Evolutionary conservation across 2,329 filamentous ascomycete genomes (phyloP), one percentile per base, ranked within the genome.

Genomic region (Byssothecium circinans): DNA sequence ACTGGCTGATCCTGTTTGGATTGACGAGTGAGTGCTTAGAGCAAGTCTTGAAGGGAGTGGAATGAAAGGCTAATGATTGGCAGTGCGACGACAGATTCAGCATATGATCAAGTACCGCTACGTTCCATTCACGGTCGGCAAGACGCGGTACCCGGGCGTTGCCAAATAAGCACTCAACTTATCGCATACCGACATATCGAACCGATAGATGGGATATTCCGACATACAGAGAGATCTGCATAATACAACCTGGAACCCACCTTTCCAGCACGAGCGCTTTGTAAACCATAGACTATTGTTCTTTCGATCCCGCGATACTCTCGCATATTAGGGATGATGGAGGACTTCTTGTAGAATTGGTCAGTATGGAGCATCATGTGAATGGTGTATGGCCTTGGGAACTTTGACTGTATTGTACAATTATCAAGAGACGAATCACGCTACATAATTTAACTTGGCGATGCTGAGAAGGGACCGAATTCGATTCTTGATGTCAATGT

Each of bases 91-190:
- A 80, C 94, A 99, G 78, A 99, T 99, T 63, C 94, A 99, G 78
- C 94, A 97, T 78, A 99, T 99, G 94, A 92, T 99, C 82, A 99
- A 97, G 80, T 99, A 97, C 79, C 89, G 92, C 76, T 99, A 96
- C 70, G 91, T 96, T 23, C 91, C 91, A 33, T 96, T 96, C 77
- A 86, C 89, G 33, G 84, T 95, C 58, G 91, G 91, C 74, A 96
- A 96, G 83, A 69, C 67, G 48, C 62, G 67, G 17, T 71, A 70
- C 59, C 56, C 64, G 15, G 61, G 56, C 41, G 56, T 58, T 36
- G 50, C 62, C 37, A 65, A 61, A 58, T 68, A 53, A 56, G 50
- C 40, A 19, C 22, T 32, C 18, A 15, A 5, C 33, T 36, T 15
- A 18, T 19, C 17, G n/a, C 27, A 25, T 15, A 7, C 14, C 11